These are phyloP conservation scores for Cryptococcus depauperatus DNA, from an alignment of 1,284 basidiomycete species.

Conservation along the genomic window DNA sequence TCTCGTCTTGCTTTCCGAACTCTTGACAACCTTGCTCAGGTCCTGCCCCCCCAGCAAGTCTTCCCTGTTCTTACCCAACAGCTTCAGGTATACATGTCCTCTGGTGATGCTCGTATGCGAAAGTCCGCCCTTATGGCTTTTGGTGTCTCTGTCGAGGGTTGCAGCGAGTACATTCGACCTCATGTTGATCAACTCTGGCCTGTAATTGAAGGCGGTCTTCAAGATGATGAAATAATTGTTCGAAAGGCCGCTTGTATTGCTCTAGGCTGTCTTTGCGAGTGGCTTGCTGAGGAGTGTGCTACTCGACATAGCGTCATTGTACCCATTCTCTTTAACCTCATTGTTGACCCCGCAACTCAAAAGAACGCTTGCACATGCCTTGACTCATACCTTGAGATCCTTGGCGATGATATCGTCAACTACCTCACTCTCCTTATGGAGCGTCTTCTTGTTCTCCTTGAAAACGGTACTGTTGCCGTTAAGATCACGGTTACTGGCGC, in stretches of 20 bases:
- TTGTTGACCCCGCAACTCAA: conserved; percentile 82
- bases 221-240: conserved; percentile 74
- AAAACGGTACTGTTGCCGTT: conserved; percentile 73
- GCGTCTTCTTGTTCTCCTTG: conserved; percentile 78
- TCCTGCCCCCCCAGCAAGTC: conserved; percentile 89
- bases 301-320: conserved; percentile 76
- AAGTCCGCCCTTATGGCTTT: conserved; percentile 95
- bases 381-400: conserved; percentile 91
- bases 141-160: conserved; percentile 93
- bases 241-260: conserved; percentile 92
- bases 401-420: conserved; percentile 75
- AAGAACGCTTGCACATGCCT: conserved; percentile 90
- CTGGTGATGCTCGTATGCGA: conserved; percentile 64
- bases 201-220: conserved; percentile 80
- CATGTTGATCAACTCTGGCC: conserved; percentile 92
- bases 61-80: conserved; percentile 84
- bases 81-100: conserved; percentile 71
- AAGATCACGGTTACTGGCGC: conserved; percentile 97
- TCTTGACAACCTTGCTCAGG: conserved; percentile 87
- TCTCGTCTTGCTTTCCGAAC: conserved; percentile 89
- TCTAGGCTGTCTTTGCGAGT: conserved; percentile 94
- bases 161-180: conserved; percentile 95
- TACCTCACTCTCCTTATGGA: conserved; percentile 96
- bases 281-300: conserved; percentile 90
- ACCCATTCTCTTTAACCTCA: conserved; percentile 78